Percentiles rank a stretch among this genome's conserved stretches.
Conservation (phyloP, 495 filamentous ascomycete genomes). For the Podospora pseudocomata region DNA sequence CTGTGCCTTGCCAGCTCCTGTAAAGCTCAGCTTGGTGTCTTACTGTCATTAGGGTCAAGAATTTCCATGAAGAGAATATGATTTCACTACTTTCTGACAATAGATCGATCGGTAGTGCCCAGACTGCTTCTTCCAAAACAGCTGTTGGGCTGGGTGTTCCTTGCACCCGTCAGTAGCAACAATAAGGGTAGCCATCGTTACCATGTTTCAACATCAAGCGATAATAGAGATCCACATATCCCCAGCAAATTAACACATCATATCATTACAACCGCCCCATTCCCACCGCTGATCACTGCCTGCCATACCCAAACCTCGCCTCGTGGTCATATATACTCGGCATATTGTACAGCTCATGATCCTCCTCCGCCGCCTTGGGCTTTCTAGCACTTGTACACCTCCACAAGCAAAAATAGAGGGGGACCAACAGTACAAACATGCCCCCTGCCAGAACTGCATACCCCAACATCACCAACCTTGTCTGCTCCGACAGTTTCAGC, state of each 20-base stretch:
- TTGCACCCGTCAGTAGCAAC: too few relatives aligned
- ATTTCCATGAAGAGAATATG: neutral
- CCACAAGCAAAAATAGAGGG: conserved; percentile 28
- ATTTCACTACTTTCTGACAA: neutral
- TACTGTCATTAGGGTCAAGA: neutral
- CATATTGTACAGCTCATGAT: conserved; percentile 18
- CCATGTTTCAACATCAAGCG: too few relatives aligned
- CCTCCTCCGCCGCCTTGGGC: conserved; percentile 18
- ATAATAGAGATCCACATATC: too few relatives aligned
- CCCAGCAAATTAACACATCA: too few relatives aligned
- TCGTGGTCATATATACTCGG: conserved; percentile 26
- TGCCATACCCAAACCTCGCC: neutral
- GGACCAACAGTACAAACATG: conserved; percentile 22
- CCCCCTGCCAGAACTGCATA: conserved; percentile 27
- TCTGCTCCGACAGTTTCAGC: conserved; percentile 25
- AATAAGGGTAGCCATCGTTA: too few relatives aligned
- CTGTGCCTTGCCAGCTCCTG: neutral
- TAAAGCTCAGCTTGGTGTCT: neutral
- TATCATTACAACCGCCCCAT: too few relatives aligned
- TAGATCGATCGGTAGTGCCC: neutral
- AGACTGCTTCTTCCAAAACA: neutral
- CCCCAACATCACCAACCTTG: conserved; percentile 22
- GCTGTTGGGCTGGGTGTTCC: too few relatives aligned
- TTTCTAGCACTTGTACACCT: conserved; percentile 15
- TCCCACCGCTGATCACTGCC: neutral